Evolutionary conservation across 768 basidiomycete genomes (phyloP).

Genomic region (Royoungia palumana): DNA sequence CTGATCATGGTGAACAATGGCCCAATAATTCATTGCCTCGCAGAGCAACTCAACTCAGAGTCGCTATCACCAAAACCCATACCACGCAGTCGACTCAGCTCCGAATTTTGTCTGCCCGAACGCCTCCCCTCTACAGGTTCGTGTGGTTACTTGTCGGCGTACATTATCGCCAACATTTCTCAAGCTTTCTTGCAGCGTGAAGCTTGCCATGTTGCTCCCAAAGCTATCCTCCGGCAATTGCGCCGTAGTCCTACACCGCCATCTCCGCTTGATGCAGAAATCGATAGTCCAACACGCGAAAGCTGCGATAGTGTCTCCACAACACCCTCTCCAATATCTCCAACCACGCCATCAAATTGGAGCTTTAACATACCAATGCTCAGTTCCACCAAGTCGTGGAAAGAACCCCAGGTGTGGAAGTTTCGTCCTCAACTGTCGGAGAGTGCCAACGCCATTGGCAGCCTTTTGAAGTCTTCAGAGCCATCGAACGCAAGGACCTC

Average conservation of each 20-base stretch:
- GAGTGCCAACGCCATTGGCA: conserved; percentile 17
- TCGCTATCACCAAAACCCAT: conserved; percentile 16
- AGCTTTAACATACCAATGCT: conserved; percentile 13
- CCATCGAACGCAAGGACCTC: conserved; percentile 82
- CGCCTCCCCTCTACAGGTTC: conserved; percentile 66
- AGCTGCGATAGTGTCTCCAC: conserved; percentile 16
- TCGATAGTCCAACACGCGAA: conserved; percentile 8
- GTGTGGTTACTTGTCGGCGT: conserved; percentile 20
- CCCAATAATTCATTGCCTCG: conserved; percentile 28
- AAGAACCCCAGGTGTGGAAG: conserved; percentile 48
- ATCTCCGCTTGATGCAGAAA: conserved; percentile 20
- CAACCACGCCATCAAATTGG: conserved; percentile 13
- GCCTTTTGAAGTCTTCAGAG: conserved; percentile 72
- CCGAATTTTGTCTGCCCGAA: conserved; percentile 60
- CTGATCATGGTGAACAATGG: conserved; percentile 55
- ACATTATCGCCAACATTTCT: conserved; percentile 24
- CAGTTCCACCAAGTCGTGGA: conserved; percentile 36
- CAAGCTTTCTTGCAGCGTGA: conserved; percentile 72
- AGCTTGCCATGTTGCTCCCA: conserved; percentile 56
- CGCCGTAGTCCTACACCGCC: conserved; percentile 43
- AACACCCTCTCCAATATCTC: conserved; percentile 22
- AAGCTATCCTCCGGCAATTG: conserved; percentile 54
- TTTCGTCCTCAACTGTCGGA: not conserved
- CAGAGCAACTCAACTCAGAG: conserved; percentile 23
- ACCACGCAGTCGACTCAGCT: conserved; percentile 40